Percentiles rank a stretch among this genome's conserved stretches.
These are phyloP conservation scores for Boletus sp. DNA, from an alignment of 1,284 basidiomycete genomes.

Conservation along the genomic window DNA sequence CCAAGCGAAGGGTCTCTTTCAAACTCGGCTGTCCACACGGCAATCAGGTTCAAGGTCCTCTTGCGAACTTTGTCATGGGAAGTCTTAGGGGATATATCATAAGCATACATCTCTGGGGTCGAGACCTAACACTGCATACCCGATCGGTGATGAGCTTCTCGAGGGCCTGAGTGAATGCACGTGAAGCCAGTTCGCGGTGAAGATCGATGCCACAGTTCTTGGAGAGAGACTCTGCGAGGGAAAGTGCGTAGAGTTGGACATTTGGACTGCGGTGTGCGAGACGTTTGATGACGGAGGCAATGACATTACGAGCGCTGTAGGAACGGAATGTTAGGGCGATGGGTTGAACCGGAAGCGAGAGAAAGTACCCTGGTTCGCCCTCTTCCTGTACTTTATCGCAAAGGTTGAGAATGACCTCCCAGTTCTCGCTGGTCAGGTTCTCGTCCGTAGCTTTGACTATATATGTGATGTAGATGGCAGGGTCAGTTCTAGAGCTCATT, in stretches of 20 bases:
- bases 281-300: slow-evolving; percentile 85
- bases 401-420: slow-evolving; percentile 93
- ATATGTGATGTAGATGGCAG: slow-evolving; percentile 8
- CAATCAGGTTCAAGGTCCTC: slow-evolving; percentile 71
- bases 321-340: slow-evolving; percentile 15
- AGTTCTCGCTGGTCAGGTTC: slow-evolving; percentile 91
- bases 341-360: slow-evolving; percentile 3
- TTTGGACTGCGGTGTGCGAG: slow-evolving; percentile 93
- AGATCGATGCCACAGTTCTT: slow-evolving; percentile 88
- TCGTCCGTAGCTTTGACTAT: slow-evolving; percentile 92
- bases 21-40: slow-evolving; percentile 85
- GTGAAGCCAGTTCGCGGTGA: slow-evolving; percentile 84
- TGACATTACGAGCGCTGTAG: slow-evolving; percentile 78
- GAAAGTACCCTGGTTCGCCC: slow-evolving; percentile 67
- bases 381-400: slow-evolving; percentile 95
- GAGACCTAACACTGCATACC: slow-evolving; percentile 38
- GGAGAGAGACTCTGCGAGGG: slow-evolving; percentile 80
- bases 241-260: slow-evolving; percentile 93
- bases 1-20: slow-evolving; percentile 78
- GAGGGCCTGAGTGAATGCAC: slow-evolving; percentile 86
- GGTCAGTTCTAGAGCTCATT: slow-evolving; percentile 1
- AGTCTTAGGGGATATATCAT: slow-evolving; percentile 46
- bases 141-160: slow-evolving; percentile 86
- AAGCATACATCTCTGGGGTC: slow-evolving; percentile 1
- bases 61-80: slow-evolving; percentile 87